Percentiles rank a stretch among this genome's conserved stretches.
These are phyloP conservation scores for Phialophora chinensis DNA, from an alignment of 2,329 filamentous ascomycete species.

Conservation along the genomic window DNA sequence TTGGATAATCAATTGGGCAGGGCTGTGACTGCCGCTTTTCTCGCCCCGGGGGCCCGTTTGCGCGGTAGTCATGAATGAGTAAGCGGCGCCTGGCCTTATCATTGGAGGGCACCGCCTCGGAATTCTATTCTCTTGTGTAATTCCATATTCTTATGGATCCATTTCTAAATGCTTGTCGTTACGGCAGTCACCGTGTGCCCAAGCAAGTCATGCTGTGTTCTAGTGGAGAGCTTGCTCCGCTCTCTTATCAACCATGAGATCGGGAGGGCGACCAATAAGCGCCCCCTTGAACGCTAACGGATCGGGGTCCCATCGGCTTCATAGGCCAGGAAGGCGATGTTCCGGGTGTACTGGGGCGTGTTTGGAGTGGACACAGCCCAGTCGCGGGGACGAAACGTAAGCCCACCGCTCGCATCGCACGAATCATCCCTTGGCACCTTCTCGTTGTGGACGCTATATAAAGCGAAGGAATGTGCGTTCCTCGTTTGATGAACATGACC, in stretches of 20 bases:
- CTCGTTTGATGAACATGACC: background rate
- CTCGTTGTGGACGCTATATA: background rate
- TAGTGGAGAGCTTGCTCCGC: background rate
- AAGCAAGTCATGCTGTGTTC: background rate
- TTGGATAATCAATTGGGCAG: slow-evolving; percentile 14
- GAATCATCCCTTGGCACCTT: slow-evolving; percentile 1
- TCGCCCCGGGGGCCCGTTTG: background rate
- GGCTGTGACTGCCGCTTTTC: slow-evolving; percentile 1
- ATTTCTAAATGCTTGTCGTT: background rate
- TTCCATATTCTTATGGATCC: background rate
- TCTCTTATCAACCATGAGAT: slow-evolving; percentile 9
- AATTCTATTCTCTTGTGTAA: slow-evolving; percentile 7
- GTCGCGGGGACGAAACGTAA: slow-evolving; percentile 13
- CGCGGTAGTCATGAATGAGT: slow-evolving; percentile 1
- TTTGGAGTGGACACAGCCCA: slow-evolving; percentile 1
- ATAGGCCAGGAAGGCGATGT: background rate
- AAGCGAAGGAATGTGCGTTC: background rate
- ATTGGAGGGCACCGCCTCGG: background rate
- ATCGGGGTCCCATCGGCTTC: background rate
- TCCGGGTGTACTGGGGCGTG: background rate
- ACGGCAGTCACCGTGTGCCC: background rate
- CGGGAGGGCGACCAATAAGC: background rate
- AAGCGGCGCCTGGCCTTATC: background rate
- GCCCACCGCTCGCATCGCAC: slow-evolving; percentile 4
- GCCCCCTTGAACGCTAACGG: background rate